Base-by-base conservation (phyloP, 2,329 filamentous ascomycete species). In the Xylariales sp. region DNA sequence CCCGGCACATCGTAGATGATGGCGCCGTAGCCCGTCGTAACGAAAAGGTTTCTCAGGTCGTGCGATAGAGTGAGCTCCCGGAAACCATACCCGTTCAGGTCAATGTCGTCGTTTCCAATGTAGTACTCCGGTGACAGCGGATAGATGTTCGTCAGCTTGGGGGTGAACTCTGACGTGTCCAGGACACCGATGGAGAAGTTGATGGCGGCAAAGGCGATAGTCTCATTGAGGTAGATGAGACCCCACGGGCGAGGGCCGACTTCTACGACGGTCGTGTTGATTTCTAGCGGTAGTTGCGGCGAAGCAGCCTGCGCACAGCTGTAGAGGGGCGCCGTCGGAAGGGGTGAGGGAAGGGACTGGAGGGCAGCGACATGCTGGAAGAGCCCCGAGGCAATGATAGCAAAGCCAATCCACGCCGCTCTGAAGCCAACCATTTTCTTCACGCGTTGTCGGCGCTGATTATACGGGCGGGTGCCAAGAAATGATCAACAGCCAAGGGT, bases 161-260 rank as follows among this genome's bases (percentile, higher is more conserved):
- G 35, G 19, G 16, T 29, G n/a, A 38, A 38, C 5, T 31, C 10
- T 14, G 19, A 12, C 8, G 19, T 24, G 8, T 38, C 28, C 11
- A 38, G 27, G 15, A 38, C 35, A 17, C 15, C 35, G 14, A 38
- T 15, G 5, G 35, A 38, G 17, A 38, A 31, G 21, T 38, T 38
- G 27, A 38, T 20, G 14, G 28, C 27, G 18, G 28, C 35, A 20
- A 38, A 38, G 13, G 35, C 35, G 23, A 25, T 25, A 8, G 8
- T 25, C 23, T 25, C 23, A n/a, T 25, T 25, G 23, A 25, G 23
- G n/a, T 25, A 25, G 8, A 25, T n/a, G 8, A 25, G n/a, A 8
- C 23, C 23, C 23, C 23, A 25, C n/a, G 23, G 23, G 23, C n/a
- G 8, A 25, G 8, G 8, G 23, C 23, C 23, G 8, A 25, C 30